phyloP scores from a whole-genome alignment of 257 asterid species.

The Coffea canephora region DNA sequence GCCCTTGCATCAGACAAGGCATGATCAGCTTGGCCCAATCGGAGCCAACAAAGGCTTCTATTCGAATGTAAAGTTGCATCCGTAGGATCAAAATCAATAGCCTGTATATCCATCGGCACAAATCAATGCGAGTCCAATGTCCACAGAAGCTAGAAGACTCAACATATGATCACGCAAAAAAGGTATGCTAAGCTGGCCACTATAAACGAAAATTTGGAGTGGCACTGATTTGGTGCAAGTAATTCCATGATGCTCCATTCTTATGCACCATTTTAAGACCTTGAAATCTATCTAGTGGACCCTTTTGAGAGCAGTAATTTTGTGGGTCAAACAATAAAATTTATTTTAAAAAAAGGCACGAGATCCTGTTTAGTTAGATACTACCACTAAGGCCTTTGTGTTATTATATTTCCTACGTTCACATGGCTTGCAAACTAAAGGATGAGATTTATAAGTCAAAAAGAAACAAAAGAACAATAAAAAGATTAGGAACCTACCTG shows the following conservation, averaged over 20 bases:
- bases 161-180: not conserved
- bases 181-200: not conserved
- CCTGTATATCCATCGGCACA: constrained; percentile 47
- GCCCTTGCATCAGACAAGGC: constrained; percentile 87
- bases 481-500: constrained; percentile 44
- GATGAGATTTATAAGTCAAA: not conserved
- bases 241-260: not conserved
- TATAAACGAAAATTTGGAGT: not conserved
- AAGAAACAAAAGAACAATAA: not conserved
- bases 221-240: not conserved
- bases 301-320: not conserved
- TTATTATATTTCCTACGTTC: not conserved
- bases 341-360: not conserved
- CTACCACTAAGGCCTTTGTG: not conserved
- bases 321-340: not conserved
- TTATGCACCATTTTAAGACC: not conserved
- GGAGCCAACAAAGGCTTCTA: constrained; percentile 93
- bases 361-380: not conserved
- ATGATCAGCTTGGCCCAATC: constrained; percentile 82
- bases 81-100: constrained; percentile 81
- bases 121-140: not conserved
- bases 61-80: constrained; percentile 80
- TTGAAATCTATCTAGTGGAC: not conserved
- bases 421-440: not conserved
- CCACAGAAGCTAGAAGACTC: not conserved